Conservation (phyloP, 257 asterid species). For the Fraxinus excelsior region DNA sequence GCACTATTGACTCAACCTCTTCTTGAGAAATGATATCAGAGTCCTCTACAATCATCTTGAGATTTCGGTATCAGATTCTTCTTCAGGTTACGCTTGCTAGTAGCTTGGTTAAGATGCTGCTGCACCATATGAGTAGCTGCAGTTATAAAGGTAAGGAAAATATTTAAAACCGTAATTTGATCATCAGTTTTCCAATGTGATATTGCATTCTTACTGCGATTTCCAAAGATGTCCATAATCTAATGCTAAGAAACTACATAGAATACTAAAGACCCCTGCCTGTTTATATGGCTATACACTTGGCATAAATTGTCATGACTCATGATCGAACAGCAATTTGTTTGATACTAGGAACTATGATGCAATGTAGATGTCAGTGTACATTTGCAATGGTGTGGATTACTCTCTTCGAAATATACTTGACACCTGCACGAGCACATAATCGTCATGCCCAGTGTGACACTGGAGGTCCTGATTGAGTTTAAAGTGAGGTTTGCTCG, state of each 20-base stretch:
- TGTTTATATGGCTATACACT: not conserved
- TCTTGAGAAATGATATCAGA: conserved; percentile 46
- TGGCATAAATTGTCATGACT: not conserved
- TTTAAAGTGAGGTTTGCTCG: not conserved
- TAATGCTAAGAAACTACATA: not conserved
- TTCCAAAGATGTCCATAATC: not conserved
- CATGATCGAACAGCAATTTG: not conserved
- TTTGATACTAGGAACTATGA: not conserved
- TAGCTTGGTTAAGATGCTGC: not conserved
- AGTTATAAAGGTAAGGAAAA: not conserved
- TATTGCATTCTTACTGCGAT: not conserved
- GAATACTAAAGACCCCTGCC: too few species aligned
- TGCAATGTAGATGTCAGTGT: not conserved
- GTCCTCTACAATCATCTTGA: conserved; percentile 44
- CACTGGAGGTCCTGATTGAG: not conserved
- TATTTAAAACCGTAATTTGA: not conserved
- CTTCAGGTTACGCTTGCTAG: not conserved
- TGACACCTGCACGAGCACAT: too few species aligned
- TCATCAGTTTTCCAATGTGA: not conserved
- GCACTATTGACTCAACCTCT: conserved; percentile 46
- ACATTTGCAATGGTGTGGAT: too few species aligned
- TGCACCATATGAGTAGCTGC: not conserved
- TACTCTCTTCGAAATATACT: too few species aligned
- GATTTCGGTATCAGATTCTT: not conserved
- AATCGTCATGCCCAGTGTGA: too few species aligned